These are phyloP conservation scores for Dioscorea cayenensis DNA, from an alignment of 116 monocot genomes.

Conservation along the genomic window DNA sequence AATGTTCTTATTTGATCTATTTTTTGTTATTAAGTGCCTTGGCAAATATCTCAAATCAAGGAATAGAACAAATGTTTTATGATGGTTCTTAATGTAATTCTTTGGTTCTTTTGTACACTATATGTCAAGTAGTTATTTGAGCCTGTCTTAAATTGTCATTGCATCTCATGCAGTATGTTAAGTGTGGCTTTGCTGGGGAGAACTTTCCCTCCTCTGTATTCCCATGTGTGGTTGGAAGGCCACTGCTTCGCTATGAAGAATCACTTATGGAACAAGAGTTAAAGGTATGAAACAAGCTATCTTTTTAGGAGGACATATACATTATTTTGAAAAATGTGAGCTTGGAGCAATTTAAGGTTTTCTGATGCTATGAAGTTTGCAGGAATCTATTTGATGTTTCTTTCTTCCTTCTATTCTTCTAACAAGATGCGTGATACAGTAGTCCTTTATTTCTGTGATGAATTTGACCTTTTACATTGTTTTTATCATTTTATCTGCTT, in stretches of 20 bases:
- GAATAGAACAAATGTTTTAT: background rate
- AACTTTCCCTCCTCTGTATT: slow-evolving; percentile 96
- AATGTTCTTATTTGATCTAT: background rate
- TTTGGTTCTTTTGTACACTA: background rate
- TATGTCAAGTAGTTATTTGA: background rate
- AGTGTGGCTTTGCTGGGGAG: slow-evolving; percentile 95
- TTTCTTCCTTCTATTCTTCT: background rate
- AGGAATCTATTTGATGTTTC: background rate
- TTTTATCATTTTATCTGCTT: too few relatives aligned
- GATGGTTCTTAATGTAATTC: background rate
- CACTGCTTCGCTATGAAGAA: slow-evolving; percentile 90
- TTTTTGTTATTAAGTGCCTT: background rate
- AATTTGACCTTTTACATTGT: too few relatives aligned
- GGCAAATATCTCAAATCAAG: background rate
- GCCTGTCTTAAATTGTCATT: background rate
- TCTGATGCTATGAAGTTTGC: too few relatives aligned
- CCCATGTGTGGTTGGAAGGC: slow-evolving; percentile 86
- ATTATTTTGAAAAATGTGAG: too few relatives aligned
- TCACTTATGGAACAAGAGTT: slow-evolving; percentile 84
- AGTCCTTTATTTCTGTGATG: too few relatives aligned
- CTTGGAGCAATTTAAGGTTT: too few relatives aligned
- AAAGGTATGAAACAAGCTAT: slow-evolving; percentile 35
- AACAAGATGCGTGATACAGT: too few relatives aligned
- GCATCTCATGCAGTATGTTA: slow-evolving; percentile 68
- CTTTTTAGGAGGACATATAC: background rate